Evolutionary conservation across 352 stramenopile species (phyloP), one percentile per base, ranked within the genome.

Genomic region (Phytophthora litchii): DNA sequence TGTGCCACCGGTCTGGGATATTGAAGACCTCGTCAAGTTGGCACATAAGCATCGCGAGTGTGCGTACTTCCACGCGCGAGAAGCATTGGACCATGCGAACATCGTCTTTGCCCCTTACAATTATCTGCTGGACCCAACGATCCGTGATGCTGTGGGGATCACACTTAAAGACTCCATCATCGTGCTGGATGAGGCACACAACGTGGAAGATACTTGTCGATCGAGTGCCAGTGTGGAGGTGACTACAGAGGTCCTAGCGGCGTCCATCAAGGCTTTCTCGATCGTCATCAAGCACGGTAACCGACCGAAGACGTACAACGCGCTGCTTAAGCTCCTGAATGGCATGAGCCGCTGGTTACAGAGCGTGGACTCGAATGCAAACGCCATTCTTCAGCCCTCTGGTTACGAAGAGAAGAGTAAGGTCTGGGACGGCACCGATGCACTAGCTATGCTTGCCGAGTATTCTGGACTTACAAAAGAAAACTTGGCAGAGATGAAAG

Each of bases 51-150:
- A 91, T 42, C 75, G 77, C 7, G 88, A 93, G 59, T 96, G 88
- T 42, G 84, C 80, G 3, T 96, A 88, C 64, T 96, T 89, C 53
- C 73, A 86, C 49, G 44, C 86, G 43, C 21, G 80, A 49, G 36
- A 82, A 75, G 64, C 66, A 31, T 40, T 91, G 11, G 67, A 67
- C 14, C 54, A 79, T 13, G 88, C 88, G 1, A 80, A 92, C 42
- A 88, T 95, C 32, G 73, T 95, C 9, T 95, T 96, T 42, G 90
- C 80, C 29, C 88, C 88, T n/a, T 96, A 96, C 71, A 96, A 94
- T 58, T 96, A 96, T 59, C 52, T 96, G 23, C 57, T 96, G 32
- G 77, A 95, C 48, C 86, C 87, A 29, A 70, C 68, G 10, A 93
- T 96, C 50, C 84, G 88, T 11, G 66, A 74, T 4, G 73, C 88